Evolutionary conservation across 345 rosid genomes (phyloP).

Genomic region (Murraya koenigii): DNA sequence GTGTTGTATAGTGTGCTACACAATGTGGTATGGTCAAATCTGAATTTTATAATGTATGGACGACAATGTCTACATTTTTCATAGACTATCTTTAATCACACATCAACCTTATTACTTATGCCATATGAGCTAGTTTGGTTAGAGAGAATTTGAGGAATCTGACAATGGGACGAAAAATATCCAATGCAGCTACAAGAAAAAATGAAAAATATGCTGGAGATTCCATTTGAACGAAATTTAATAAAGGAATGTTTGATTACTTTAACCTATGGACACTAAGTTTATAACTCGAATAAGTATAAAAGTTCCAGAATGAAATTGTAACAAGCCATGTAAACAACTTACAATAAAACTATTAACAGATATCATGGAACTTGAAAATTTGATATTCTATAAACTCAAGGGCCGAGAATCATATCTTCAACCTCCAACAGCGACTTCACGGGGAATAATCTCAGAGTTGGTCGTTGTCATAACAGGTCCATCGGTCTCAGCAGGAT

Average conservation of each 20-base stretch:
- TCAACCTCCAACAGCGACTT: slow-evolving; percentile 68
- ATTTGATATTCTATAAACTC: slow-evolving; percentile 16
- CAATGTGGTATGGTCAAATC: too few species aligned
- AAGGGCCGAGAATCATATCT: slow-evolving; percentile 12
- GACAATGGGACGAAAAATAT: neutral
- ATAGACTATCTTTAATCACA: too few species aligned
- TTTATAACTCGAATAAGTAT: slow-evolving; percentile 18
- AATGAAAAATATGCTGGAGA: neutral
- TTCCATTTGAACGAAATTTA: neutral
- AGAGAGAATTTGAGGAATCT: neutral
- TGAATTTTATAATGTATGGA: too few species aligned
- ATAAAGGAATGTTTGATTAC: slow-evolving; percentile 22
- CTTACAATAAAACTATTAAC: slow-evolving; percentile 37
- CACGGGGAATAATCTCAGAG: slow-evolving; percentile 49
- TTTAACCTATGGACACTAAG: slow-evolving; percentile 25
- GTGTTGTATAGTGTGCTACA: too few species aligned
- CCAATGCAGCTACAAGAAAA: neutral
- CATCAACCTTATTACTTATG: too few species aligned
- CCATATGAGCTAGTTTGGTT: neutral
- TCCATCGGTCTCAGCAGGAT: slow-evolving; percentile 32
- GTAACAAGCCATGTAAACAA: slow-evolving; percentile 13
- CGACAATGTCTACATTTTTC: too few species aligned
- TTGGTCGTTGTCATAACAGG: slow-evolving; percentile 26
- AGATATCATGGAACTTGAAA: slow-evolving; percentile 25
- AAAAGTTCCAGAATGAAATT: slow-evolving; percentile 20